Conservation (phyloP, 169 alveolate genomes). For the Condylostoma magnum region DNA sequence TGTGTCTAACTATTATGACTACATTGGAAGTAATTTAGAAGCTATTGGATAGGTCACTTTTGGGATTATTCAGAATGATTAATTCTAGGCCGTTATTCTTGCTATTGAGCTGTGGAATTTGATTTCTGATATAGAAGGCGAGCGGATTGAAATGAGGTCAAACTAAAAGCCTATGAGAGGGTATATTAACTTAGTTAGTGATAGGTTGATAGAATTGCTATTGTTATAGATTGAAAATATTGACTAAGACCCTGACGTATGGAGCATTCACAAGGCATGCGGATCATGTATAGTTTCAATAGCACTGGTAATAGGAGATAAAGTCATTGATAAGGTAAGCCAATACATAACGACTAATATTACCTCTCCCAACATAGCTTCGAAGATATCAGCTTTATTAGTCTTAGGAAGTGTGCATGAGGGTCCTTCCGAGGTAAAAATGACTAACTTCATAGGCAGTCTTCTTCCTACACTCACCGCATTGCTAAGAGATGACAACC, state of each 20-base stretch:
- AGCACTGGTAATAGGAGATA: background rate
- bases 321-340: background rate
- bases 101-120: slow-evolving; percentile 17
- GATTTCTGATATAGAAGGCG: background rate
- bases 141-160: background rate
- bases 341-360: background rate
- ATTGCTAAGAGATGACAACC: background rate
- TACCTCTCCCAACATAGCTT: background rate
- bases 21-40: background rate
- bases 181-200: background rate
- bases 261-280: slow-evolving; percentile 18
- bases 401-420: slow-evolving; percentile 18
- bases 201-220: background rate
- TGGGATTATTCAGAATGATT: background rate
- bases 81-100: background rate
- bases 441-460: background rate
- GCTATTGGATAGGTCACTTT: background rate
- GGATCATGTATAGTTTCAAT: background rate
- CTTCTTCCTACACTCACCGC: background rate
- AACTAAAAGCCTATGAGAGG: background rate
- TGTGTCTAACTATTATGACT: slow-evolving; percentile 4
- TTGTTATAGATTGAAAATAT: background rate
- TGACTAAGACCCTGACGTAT: slow-evolving; percentile 13
- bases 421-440: slow-evolving; percentile 3
- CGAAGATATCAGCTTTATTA: background rate